These are phyloP conservation scores for Kregervanrija pseudodelftensis DNA, from an alignment of 805 yeast species.

Conservation along the genomic window DNA sequence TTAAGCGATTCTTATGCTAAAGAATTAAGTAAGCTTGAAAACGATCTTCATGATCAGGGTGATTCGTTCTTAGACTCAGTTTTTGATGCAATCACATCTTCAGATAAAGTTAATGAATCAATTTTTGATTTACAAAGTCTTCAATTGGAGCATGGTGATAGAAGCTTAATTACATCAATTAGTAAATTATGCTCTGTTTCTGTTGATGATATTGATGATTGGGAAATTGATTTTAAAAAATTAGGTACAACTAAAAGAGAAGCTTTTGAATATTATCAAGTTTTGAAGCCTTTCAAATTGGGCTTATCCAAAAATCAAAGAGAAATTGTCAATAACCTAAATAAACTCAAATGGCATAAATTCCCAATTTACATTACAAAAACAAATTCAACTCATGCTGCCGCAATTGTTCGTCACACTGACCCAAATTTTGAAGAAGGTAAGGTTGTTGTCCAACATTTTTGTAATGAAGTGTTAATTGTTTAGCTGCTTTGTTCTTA, in stretches of 20 bases:
- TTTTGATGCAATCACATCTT: slow-evolving; percentile 46
- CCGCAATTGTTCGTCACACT: slow-evolving; percentile 62
- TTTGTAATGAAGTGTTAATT: slow-evolving; percentile 30
- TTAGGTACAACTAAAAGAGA: slow-evolving; percentile 6
- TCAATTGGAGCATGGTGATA: slow-evolving; percentile 15
- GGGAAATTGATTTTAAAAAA: slow-evolving; percentile 11
- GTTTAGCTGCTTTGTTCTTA: neutral
- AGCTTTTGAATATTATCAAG: slow-evolving; percentile 10
- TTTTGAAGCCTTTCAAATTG: slow-evolving; percentile 26
- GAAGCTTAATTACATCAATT: slow-evolving; percentile 21
- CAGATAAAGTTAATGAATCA: slow-evolving; percentile 16
- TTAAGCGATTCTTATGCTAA: slow-evolving; percentile 21
- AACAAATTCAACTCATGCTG: slow-evolving; percentile 71
- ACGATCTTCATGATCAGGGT: slow-evolving; percentile 49
- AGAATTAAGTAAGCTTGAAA: slow-evolving; percentile 29
- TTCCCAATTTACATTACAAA: slow-evolving; percentile 61
- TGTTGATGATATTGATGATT: slow-evolving; percentile 13
- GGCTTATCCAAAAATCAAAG: slow-evolving; percentile 38
- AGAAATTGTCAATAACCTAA: slow-evolving; percentile 49
- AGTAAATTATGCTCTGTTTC: slow-evolving; percentile 23
- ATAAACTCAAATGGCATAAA: slow-evolving; percentile 58
- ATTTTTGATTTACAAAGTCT: slow-evolving; percentile 21
- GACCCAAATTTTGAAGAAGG: slow-evolving; percentile 63
- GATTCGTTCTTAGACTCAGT: slow-evolving; percentile 60
- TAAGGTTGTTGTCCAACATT: slow-evolving; percentile 56